A percentile compares a stretch with the other conserved stretches of the same genome.
phyloP scores from a whole-genome alignment of 2,329 filamentous ascomycete species.

The Pestalotiopsis sp. region DNA sequence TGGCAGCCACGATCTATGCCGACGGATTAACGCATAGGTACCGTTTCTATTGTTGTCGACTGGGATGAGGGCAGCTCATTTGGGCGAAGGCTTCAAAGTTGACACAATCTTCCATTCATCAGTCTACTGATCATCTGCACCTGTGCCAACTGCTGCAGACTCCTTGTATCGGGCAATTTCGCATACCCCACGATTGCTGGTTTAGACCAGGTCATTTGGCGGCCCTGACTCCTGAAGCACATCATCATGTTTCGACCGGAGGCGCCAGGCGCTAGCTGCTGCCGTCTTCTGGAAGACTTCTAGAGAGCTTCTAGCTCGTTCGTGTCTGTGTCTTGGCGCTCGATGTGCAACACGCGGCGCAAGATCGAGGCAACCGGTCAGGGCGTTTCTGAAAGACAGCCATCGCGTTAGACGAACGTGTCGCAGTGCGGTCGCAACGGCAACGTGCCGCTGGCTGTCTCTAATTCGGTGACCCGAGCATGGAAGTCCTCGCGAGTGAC shows the following conservation, averaged over 20 bases:
- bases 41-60: not conserved
- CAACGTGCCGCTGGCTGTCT: not conserved
- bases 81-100: not conserved
- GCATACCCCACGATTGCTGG: not conserved
- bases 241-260: slow-evolving; percentile 9
- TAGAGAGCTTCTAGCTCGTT: slow-evolving; percentile 10
- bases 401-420: not conserved
- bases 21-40: not conserved
- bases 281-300: slow-evolving; percentile 13
- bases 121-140: not conserved
- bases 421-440: not conserved
- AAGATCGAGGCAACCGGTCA: not conserved
- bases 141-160: not conserved
- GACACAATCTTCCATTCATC: not conserved
- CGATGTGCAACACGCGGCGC: slow-evolving; percentile 3
- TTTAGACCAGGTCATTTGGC: slow-evolving; percentile 4
- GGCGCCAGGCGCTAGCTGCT: not conserved
- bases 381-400: not conserved
- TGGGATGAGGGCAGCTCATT: not conserved
- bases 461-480: not conserved
- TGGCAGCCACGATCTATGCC: not conserved
- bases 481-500: not conserved
- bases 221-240: slow-evolving; percentile 9
- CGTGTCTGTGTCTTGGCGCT: slow-evolving; percentile 6
- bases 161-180: slow-evolving; percentile 3